Base-by-base conservation (phyloP, 192 early-diverging fungal genomes). In the Spizellomyces sp. region DNA sequence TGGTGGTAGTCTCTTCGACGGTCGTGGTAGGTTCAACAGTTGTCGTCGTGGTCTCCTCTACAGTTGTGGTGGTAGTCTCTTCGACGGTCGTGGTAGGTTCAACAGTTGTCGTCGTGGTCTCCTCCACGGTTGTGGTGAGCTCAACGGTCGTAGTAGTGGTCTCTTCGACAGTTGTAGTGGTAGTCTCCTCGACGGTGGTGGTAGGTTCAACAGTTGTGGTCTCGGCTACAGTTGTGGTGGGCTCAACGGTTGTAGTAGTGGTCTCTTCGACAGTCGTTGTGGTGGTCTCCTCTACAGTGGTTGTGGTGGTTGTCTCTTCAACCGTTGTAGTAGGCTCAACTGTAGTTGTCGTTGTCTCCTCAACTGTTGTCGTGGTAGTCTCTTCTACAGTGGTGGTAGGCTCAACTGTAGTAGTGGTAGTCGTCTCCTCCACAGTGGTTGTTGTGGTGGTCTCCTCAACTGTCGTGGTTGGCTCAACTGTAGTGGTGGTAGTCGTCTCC, bases 401-500 rank as follows among this genome's bases (percentile, higher is more conserved):
- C 3, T 68, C 67, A 4, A 47, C 65, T 45, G 67, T 46, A 42
- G 19, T 71, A 62, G 41, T 62, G 46, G 70, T 50, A 1, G 47
- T 68, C 2, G 19, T 22, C 15, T 43, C 19, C 9, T 63, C 15
- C 14, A 58, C 27, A 41, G 47, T 46, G 12, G 62, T 44, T 69
- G 27, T 27, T 2, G 59, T 60, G 59, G 59, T 60, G 59, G 59
- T 60, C 59, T 12, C 59, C 59, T 60, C 59, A 4, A 27, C 27
- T 60, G 59, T 60, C n/a, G 65, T 72, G n/a, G 65, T 72, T 3
- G 69, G 43, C 0, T 59, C 62, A 6, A 36, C 62, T 12, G 59
- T 60, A 22, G 59, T 60, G 27, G 59, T n/a, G 0, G 69, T 67
- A 54, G 50, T n/a, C 48, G 9, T n/a, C 58, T 60, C 58, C 12